phyloP scores from a whole-genome alignment of 106 monocot genomes.

The Dioscorea zingiberensis region DNA sequence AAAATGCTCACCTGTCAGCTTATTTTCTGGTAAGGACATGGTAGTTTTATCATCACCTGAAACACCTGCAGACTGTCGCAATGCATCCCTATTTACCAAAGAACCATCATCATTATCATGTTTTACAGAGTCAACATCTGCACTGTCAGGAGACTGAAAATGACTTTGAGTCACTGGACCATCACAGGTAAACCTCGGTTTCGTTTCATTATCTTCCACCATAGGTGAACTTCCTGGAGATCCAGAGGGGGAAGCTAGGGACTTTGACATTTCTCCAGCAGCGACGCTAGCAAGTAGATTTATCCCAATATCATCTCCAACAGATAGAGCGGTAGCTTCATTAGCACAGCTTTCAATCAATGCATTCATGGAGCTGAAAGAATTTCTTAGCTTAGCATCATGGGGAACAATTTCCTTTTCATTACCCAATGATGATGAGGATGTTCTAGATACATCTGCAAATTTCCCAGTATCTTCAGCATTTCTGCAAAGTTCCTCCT shows the following conservation, averaged over 20 bases:
- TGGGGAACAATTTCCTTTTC: constrained; percentile 20
- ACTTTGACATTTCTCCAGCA: constrained; percentile 62
- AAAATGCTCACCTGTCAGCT: constrained; percentile 7
- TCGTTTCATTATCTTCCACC: constrained; percentile 28
- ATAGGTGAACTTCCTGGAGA: constrained; percentile 38
- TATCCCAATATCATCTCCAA: constrained; percentile 72
- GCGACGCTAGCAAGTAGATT: constrained; percentile 85
- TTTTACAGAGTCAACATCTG: constrained; percentile 20
- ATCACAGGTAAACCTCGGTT: constrained; percentile 23
- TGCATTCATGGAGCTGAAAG: constrained; percentile 63
- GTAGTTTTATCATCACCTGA: constrained; percentile 7
- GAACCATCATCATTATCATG: constrained; percentile 15
- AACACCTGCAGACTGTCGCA: background rate
- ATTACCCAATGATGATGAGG: constrained; percentile 29
- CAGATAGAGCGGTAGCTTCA: constrained; percentile 40
- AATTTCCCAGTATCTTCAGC: constrained; percentile 25
- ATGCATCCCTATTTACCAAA: constrained; percentile 17
- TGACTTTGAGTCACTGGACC: constrained; percentile 8
- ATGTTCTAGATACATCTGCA: constrained; percentile 8
- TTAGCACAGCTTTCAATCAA: constrained; percentile 70
- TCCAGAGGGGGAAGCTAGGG: constrained; percentile 32
- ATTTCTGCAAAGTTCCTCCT: constrained; percentile 13
- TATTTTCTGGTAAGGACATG: constrained; percentile 13
- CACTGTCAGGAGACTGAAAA: constrained; percentile 18
- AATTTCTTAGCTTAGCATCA: constrained; percentile 36